Base-by-base conservation (phyloP, 177 flowering plant species). In the Tripterygium wilfordii region DNA sequence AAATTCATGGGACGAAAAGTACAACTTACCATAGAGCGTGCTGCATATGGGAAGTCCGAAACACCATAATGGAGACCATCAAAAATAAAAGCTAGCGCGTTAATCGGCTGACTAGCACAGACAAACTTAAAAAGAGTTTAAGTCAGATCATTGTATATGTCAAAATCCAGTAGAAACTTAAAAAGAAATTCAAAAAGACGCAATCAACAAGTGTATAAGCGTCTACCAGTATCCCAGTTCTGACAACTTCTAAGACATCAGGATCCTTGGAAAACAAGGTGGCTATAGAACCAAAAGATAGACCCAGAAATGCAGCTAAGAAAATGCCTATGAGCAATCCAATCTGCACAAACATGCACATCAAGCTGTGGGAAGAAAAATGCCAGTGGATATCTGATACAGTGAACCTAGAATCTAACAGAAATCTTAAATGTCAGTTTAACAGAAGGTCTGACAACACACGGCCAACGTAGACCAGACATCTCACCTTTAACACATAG, bases 1-100 rank as follows among this genome's bases (percentile, higher is more conserved):
- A 18, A 28, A 1, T 27, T 19, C 30, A 20, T 26, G 18, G 32
- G 30, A 6, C 12, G 7, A 30, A 24, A 42, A 13, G 24, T 2
- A 10, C 9, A 10, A 25, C 56, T 51, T 68, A 90, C 97, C 96
- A 90, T 90, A 15, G 98, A 76, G 51, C 57, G 42, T 53, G 96
- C 96, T 3, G 95, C 83, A 74, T 88, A 90, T 42, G 74, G 65
- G 49, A 90, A 90, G 60, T 90, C 95, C 8, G 91, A 85, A 63
- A 84, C 82, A 54, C 98, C 98, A 66, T 69, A 90, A 59, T 83
- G 90, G 46, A 90, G 87, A 16, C 98, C 98, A 62, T 90, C 96
- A 56, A 75, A 78, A 47, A 88, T 69, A 66, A 83, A 88, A 41
- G 98, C 98, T 27, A 88, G 61, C 24, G 96, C 80, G 64, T 74